Conservation (phyloP, 1,139 yeast species). For the Debaryomycetaceae sp. region DNA sequence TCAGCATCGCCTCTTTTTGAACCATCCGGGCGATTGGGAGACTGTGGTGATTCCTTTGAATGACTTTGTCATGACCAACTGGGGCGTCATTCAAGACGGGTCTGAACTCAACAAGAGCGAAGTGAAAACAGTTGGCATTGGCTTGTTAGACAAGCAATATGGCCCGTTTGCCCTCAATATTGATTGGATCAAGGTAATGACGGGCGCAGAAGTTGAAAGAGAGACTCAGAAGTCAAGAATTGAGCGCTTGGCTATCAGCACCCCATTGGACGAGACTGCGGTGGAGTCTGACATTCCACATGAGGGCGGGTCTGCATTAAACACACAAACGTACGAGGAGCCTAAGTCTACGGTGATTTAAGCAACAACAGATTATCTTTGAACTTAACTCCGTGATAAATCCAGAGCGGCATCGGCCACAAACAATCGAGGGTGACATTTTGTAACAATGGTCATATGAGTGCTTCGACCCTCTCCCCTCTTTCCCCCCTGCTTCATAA, state of each 20-base stretch:
- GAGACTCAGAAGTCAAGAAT: slow-evolving; percentile 30
- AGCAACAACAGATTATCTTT: slow-evolving; percentile 1
- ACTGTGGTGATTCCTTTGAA: slow-evolving; percentile 72
- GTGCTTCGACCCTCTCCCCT: too few relatives aligned
- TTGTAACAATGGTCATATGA: too few relatives aligned
- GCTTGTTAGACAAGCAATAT: slow-evolving; percentile 72
- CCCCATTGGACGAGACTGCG: slow-evolving; percentile 11
- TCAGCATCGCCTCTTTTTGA: slow-evolving; percentile 75
- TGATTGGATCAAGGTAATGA: slow-evolving; percentile 71
- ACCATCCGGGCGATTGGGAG: slow-evolving; percentile 79
- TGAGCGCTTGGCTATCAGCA: slow-evolving; percentile 19
- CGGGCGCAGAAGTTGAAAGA: slow-evolving; percentile 47
- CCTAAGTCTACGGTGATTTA: slow-evolving; percentile 31
- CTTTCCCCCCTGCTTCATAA: too few relatives aligned
- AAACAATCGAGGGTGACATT: too few relatives aligned
- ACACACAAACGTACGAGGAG: slow-evolving; percentile 20
- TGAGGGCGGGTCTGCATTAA: slow-evolving; percentile 19
- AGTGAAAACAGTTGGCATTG: slow-evolving; percentile 73
- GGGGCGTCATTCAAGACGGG: slow-evolving; percentile 76
- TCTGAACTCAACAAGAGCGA: slow-evolving; percentile 56
- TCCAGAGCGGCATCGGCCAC: too few relatives aligned
- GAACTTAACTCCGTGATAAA: too few relatives aligned
- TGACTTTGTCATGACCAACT: slow-evolving; percentile 78
- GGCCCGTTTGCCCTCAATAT: slow-evolving; percentile 72
- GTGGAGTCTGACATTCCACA: slow-evolving; percentile 22